These are phyloP conservation scores for Colletotrichum sojae DNA, from an alignment of 2,329 filamentous ascomycete species.

Conservation along the genomic window DNA sequence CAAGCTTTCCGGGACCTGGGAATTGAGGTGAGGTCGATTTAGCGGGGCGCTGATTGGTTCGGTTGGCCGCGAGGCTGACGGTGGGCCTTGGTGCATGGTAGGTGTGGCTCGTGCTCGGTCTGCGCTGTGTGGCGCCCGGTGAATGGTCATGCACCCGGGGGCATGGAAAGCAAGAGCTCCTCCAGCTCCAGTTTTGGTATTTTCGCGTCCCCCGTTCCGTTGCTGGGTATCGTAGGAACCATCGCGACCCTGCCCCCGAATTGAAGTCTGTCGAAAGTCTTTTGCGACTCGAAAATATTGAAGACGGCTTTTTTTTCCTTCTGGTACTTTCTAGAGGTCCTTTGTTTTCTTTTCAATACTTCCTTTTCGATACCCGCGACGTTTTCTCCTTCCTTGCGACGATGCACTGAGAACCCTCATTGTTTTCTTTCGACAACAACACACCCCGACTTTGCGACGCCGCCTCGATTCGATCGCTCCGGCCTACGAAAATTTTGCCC, in stretches of 20 bases:
- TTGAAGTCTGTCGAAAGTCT: not conserved
- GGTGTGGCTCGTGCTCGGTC: conserved; percentile 25
- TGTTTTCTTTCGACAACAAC: conserved; percentile 25
- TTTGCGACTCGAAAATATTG: not conserved
- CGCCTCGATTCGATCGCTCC: not conserved
- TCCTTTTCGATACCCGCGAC: conserved; percentile 24
- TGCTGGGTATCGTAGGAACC: conserved; percentile 6
- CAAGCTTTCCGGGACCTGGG: conserved; percentile 43
- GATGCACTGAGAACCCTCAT: conserved; percentile 26
- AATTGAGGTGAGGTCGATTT: conserved; percentile 59
- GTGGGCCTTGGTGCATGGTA: not conserved
- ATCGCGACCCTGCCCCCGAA: too few relatives aligned
- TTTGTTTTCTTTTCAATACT: not conserved
- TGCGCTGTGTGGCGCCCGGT: conserved; percentile 38
- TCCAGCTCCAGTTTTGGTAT: conserved; percentile 42
- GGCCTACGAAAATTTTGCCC: not conserved
- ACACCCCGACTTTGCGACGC: conserved; percentile 20
- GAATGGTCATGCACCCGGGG: conserved; percentile 6
- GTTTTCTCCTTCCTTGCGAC: not conserved
- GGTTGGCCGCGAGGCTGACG: conserved; percentile 50
- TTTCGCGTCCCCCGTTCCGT: conserved; percentile 42
- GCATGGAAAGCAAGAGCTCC: not conserved
- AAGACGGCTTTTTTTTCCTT: not conserved
- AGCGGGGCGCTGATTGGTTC: conserved; percentile 55
- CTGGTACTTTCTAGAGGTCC: not conserved